A percentile compares a stretch with the other conserved stretches of the same genome.
phyloP scores from a whole-genome alignment of 805 yeast genomes.

The Cyberlindnera mississippiensis region DNA sequence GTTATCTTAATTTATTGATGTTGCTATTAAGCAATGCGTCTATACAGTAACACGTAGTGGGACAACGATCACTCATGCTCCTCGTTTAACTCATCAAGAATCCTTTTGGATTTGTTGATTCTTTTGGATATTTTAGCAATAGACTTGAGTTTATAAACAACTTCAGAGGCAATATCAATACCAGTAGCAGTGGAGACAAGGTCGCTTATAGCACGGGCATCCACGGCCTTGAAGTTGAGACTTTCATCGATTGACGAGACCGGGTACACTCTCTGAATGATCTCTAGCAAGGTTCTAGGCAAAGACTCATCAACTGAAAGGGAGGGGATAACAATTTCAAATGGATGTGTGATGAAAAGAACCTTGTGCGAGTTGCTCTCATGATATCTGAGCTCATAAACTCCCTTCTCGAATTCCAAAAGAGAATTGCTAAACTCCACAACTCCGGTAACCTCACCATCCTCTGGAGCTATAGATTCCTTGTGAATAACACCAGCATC shows the following conservation, averaged over 20 bases:
- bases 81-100: constrained; percentile 23
- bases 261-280: constrained; percentile 19
- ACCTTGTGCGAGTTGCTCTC: constrained; percentile 65
- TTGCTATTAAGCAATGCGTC: too few relatives aligned
- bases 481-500: constrained; percentile 11
- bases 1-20: too few relatives aligned
- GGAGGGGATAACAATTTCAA: constrained; percentile 48
- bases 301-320: constrained; percentile 33
- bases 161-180: constrained; percentile 34
- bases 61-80: neutral
- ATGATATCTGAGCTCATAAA: constrained; percentile 73
- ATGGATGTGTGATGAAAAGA: constrained; percentile 58
- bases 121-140: constrained; percentile 19
- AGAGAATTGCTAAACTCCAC: constrained; percentile 45
- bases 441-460: constrained; percentile 37
- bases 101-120: constrained; percentile 22
- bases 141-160: constrained; percentile 21
- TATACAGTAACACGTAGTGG: too few relatives aligned
- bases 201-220: constrained; percentile 26
- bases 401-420: constrained; percentile 63
- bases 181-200: constrained; percentile 31
- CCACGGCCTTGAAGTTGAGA: constrained; percentile 24
- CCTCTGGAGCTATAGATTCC: constrained; percentile 11
- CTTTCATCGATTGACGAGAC: constrained; percentile 20
- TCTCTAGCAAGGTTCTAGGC: constrained; percentile 29